Conservation (phyloP, 805 yeast species). For the Candida vartiovaarae region DNA sequence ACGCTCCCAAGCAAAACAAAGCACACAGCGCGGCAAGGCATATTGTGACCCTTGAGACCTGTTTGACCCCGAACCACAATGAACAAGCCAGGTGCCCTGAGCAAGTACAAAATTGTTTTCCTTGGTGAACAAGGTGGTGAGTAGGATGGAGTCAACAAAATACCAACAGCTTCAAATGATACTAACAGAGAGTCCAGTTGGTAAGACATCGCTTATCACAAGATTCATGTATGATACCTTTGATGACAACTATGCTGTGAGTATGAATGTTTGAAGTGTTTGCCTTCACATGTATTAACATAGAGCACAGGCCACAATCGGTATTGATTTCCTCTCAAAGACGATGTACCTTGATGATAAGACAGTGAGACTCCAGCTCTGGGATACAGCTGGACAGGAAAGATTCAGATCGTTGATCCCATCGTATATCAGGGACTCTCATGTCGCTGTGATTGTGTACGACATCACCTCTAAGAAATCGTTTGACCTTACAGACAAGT, state of each 20-base stretch:
- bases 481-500: slow-evolving; percentile 75
- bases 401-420: slow-evolving; percentile 93
- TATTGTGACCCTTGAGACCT: no score
- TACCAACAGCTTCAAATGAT: no score
- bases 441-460: slow-evolving; percentile 95
- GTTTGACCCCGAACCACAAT: slow-evolving; percentile 1
- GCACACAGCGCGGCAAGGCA: neutral
- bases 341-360: slow-evolving; percentile 95
- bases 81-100: slow-evolving; percentile 26
- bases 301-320: slow-evolving; percentile 73
- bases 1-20: neutral
- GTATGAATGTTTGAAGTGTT: slow-evolving; percentile 10
- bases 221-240: slow-evolving; percentile 97
- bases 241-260: slow-evolving; percentile 78
- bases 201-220: slow-evolving; percentile 94
- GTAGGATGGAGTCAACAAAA: neutral
- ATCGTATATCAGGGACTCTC: slow-evolving; percentile 89
- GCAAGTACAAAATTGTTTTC: slow-evolving; percentile 84
- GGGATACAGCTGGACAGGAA: slow-evolving; percentile 99
- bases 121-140: slow-evolving; percentile 73
- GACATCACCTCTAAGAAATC: slow-evolving; percentile 85
- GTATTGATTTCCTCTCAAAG: slow-evolving; percentile 90
- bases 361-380: slow-evolving; percentile 86
- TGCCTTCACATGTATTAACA: slow-evolving; percentile 6
- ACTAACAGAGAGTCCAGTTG: slow-evolving; percentile 41